Evolutionary conservation across 352 stramenopile species (phyloP).

Genomic region (Pythium rhizo-oryzae): DNA sequence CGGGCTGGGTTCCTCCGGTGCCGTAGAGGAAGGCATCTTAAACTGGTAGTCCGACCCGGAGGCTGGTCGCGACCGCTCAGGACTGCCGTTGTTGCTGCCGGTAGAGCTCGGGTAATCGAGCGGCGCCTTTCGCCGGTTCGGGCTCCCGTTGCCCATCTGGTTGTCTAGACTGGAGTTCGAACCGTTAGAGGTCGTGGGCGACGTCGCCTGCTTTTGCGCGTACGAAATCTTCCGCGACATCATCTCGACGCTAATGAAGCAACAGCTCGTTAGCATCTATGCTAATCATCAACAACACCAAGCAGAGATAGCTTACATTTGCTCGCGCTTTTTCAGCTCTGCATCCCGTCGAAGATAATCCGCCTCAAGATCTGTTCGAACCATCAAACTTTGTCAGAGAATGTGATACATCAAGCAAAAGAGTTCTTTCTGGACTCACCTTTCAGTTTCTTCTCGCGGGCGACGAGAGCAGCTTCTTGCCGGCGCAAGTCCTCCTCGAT

Average conservation of each 20-base stretch:
- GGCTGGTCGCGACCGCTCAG: slow-evolving; percentile 26
- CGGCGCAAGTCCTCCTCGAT: slow-evolving; percentile 87
- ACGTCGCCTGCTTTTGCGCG: slow-evolving; percentile 60
- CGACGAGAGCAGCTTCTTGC: slow-evolving; percentile 82
- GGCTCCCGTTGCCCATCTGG: slow-evolving; percentile 32
- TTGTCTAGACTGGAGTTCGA: slow-evolving; percentile 80
- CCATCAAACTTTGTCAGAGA: no score
- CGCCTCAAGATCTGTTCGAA: slow-evolving; percentile 68
- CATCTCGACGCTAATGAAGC: slow-evolving; percentile 60
- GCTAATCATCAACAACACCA: neutral
- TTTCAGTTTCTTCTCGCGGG: slow-evolving; percentile 86
- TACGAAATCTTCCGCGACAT: slow-evolving; percentile 77
- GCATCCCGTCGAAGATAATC: slow-evolving; percentile 78
- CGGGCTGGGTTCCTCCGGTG: slow-evolving; percentile 18
- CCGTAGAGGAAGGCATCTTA: slow-evolving; percentile 13
- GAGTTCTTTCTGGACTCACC: slow-evolving; percentile 30
- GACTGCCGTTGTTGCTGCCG: slow-evolving; percentile 53
- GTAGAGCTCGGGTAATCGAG: slow-evolving; percentile 23
- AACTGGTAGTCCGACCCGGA: slow-evolving; percentile 27
- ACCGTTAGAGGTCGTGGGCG: slow-evolving; percentile 74
- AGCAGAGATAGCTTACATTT: slow-evolving; percentile 47
- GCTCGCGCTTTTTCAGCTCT: slow-evolving; percentile 85
- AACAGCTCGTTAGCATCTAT: neutral
- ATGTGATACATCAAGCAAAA: no score
- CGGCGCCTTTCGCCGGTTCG: slow-evolving; percentile 21